Evolutionary conservation across 768 basidiomycete species (phyloP).

Genomic region (Tricholomella constricta): DNA sequence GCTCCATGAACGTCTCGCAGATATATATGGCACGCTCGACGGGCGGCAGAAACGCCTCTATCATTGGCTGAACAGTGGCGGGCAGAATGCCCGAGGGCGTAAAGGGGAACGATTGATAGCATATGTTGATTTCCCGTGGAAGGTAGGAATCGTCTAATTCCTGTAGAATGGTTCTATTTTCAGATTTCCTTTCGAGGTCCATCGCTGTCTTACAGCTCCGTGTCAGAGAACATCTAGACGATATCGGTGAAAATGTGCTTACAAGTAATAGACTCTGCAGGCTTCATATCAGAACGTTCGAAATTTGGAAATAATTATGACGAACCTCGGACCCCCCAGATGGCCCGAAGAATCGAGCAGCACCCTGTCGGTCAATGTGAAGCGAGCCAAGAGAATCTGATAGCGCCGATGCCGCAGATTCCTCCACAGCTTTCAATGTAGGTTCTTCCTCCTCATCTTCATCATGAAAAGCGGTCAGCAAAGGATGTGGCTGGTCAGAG

Average conservation of each 20-base stretch:
- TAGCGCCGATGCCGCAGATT: constrained; percentile 26
- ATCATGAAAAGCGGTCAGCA: constrained; percentile 32
- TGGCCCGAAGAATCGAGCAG: constrained; percentile 46
- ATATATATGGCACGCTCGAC: constrained; percentile 41
- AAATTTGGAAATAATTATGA: constrained; percentile 1
- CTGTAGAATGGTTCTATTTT: constrained; percentile 24
- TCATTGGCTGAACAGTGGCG: constrained; percentile 36
- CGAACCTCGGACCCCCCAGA: constrained; percentile 53
- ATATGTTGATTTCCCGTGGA: constrained; percentile 43
- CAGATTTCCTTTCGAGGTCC: constrained; percentile 20
- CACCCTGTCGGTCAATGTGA: constrained; percentile 43
- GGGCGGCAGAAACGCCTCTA: constrained; percentile 48
- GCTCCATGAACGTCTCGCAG: constrained; percentile 49
- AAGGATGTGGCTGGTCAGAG: constrained; percentile 42
- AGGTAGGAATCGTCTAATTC: constrained; percentile 48
- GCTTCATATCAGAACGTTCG: constrained; percentile 7
- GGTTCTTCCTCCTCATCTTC: constrained; percentile 31
- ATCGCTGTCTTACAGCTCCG: constrained; percentile 24
- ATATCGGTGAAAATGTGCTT: constrained; percentile 17
- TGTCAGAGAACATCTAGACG: background rate
- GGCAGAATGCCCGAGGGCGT: constrained; percentile 37
- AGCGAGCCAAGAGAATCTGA: constrained; percentile 45
- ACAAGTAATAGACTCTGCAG: constrained; percentile 45
- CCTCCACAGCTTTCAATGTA: constrained; percentile 30
- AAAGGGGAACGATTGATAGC: constrained; percentile 48